These are phyloP conservation scores for Chiua virens DNA, from an alignment of 768 basidiomycete genomes.

Conservation along the genomic window DNA sequence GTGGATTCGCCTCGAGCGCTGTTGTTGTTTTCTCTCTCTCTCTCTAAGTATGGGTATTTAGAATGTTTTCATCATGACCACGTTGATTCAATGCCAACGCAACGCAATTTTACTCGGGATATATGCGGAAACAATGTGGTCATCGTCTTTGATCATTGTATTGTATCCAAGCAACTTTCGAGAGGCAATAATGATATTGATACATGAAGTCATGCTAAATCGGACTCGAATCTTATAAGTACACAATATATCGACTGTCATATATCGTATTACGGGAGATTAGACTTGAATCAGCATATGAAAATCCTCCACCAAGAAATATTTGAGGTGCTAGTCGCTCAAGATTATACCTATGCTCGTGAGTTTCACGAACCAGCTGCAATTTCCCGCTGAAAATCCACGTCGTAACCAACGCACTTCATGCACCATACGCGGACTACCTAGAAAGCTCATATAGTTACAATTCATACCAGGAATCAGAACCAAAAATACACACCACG, in stretches of 20 bases:
- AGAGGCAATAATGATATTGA: no score
- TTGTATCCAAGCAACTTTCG: no score
- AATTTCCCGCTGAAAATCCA: slow-evolving; percentile 12
- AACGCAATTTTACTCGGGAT: neutral
- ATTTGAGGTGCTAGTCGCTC: no score
- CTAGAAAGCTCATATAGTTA: neutral
- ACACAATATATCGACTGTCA: no score
- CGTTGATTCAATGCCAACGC: neutral
- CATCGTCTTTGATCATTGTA: no score
- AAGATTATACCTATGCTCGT: no score
- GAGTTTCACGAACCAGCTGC: neutral
- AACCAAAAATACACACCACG: neutral
- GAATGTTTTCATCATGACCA: neutral
- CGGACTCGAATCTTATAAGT: no score
- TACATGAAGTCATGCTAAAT: no score
- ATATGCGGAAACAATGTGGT: no score
- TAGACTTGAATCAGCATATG: no score
- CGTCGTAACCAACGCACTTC: slow-evolving; percentile 11
- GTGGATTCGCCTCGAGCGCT: neutral
- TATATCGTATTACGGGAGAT: no score
- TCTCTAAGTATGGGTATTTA: slow-evolving; percentile 30
- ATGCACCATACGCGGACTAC: slow-evolving; percentile 6
- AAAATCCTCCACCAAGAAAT: no score
- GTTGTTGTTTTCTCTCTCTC: slow-evolving; percentile 4
- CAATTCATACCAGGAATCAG: neutral